Conservation (phyloP, 1,284 basidiomycete genomes). For the Ceraceosorus guamensis region DNA sequence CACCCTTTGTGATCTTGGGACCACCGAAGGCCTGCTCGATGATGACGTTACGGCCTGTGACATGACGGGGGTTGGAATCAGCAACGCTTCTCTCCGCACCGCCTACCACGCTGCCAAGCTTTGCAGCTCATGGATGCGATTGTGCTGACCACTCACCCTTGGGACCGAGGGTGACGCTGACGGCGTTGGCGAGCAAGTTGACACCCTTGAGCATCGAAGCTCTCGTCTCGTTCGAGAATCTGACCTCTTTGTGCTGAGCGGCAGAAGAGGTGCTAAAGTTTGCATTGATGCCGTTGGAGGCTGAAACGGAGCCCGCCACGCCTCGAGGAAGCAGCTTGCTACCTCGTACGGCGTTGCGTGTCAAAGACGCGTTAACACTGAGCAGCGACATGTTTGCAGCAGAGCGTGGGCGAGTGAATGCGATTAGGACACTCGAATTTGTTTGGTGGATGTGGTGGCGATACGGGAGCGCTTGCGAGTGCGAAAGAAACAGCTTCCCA, state of each 20-base stretch:
- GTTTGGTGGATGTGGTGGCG: too few species aligned
- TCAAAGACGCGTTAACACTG: constrained; percentile 24
- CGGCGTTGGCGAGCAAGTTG: constrained; percentile 69
- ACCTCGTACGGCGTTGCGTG: constrained; percentile 17
- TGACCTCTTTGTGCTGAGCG: constrained; percentile 72
- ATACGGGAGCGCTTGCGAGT: too few species aligned
- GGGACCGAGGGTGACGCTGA: constrained; percentile 87
- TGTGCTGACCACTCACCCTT: constrained; percentile 77
- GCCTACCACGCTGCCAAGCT: not conserved
- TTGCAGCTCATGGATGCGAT: too few species aligned
- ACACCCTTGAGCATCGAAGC: constrained; percentile 91
- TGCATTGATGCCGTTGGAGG: constrained; percentile 1
- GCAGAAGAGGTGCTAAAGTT: constrained; percentile 24
- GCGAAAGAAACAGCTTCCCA: too few species aligned
- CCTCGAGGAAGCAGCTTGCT: constrained; percentile 23
- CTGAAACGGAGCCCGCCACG: constrained; percentile 10
- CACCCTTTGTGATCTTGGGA: constrained; percentile 93
- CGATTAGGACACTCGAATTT: too few species aligned
- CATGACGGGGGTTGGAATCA: too few species aligned
- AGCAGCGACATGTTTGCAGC: constrained; percentile 33
- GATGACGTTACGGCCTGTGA: constrained; percentile 85
- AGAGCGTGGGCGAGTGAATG: too few species aligned
- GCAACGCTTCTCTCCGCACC: too few species aligned
- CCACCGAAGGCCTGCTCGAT: constrained; percentile 96
- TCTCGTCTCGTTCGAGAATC: constrained; percentile 91